Conservation (phyloP, 192 early-diverging fungal genomes). For the Linnemannia hyalina region DNA sequence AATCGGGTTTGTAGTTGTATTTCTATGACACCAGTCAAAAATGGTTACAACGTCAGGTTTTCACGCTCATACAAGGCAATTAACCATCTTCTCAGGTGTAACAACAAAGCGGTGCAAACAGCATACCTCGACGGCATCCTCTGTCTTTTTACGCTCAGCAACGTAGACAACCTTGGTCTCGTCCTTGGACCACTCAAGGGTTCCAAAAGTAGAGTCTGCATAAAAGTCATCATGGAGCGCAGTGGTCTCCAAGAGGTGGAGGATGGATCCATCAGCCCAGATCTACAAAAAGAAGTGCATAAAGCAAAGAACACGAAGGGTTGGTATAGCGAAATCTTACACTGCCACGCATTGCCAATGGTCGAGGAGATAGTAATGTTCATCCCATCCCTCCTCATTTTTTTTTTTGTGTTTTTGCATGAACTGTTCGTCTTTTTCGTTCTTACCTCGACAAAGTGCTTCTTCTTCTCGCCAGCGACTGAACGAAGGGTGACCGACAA, state of each 20-base stretch:
- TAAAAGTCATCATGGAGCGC: conserved; percentile 79
- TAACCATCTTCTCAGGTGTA: neutral
- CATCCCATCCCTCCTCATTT: neutral
- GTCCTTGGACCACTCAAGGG: conserved; percentile 70
- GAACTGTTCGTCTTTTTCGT: neutral
- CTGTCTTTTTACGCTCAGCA: conserved; percentile 74
- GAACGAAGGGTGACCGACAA: conserved; percentile 56
- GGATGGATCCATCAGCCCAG: conserved; percentile 66
- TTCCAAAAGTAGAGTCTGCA: conserved; percentile 74
- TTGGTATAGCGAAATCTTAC: neutral
- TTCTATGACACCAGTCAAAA: conserved; percentile 17
- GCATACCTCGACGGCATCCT: conserved; percentile 55
- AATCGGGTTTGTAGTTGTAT: conserved; percentile 70
- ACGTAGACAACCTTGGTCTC: conserved; percentile 72
- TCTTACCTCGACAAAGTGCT: conserved; percentile 70
- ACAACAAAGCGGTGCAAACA: neutral
- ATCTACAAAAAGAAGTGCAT: conserved; percentile 36
- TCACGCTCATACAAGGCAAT: neutral
- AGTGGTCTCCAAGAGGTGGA: conserved; percentile 73
- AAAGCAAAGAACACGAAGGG: neutral
- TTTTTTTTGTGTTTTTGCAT: neutral
- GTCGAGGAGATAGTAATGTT: neutral
- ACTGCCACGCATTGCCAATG: neutral
- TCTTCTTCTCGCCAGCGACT: conserved; percentile 59
- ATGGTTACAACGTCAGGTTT: neutral